Evolutionary conservation across 768 basidiomycete genomes (phyloP), one percentile per base, ranked within the genome.

Genomic region (Hysterangium stoloniferum): DNA sequence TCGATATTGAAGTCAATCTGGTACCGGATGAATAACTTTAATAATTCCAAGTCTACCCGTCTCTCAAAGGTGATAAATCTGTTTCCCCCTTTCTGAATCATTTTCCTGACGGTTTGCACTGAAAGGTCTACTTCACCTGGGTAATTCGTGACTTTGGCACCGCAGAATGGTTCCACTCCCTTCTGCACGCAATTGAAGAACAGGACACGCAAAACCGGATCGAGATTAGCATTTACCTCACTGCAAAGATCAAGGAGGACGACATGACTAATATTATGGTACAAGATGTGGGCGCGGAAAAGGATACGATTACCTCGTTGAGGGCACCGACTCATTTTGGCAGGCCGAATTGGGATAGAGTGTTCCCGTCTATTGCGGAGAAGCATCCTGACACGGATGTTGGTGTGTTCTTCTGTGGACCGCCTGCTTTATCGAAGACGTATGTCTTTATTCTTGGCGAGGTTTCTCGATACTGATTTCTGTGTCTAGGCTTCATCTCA

Each of bases 361-460:
- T 84, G 12, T 88, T 86, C 66, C 61, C 69, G 28, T 84, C 83
- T 9, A 78, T 97, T 49, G 74, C 73, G 2, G 80, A 86, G 60
- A 88, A 84, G 64, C 94, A 96, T 58, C 80, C 84, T 0, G 84
- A 88, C 57, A 86, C 93, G 1, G 92, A 94, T 60, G 81, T 89
- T 48, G 93, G 92, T 45, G 91, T 95, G 63, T 88, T 91, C 73
- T 95, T 90, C 76, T 95, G 92, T 60, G 92, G 92, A 12, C 90
- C 91, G 2, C 55, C 81, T 0, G 76, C 73, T 8, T 66, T 93
- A 36, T 87, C 86, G 24, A 79, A 67, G 61, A 72, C 75, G 57
- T 51, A 3, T 17, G 49, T 51, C 4, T 27, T 12, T 34, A 12
- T 19, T 34, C 29, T 4, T 13, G 13, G 24, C 1, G 36, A 6